A percentile compares a stretch with the other conserved stretches of the same genome.
Evolutionary conservation across 2,329 filamentous ascomycete species (phyloP).

Genomic region (Plenodomus biglobosus): DNA sequence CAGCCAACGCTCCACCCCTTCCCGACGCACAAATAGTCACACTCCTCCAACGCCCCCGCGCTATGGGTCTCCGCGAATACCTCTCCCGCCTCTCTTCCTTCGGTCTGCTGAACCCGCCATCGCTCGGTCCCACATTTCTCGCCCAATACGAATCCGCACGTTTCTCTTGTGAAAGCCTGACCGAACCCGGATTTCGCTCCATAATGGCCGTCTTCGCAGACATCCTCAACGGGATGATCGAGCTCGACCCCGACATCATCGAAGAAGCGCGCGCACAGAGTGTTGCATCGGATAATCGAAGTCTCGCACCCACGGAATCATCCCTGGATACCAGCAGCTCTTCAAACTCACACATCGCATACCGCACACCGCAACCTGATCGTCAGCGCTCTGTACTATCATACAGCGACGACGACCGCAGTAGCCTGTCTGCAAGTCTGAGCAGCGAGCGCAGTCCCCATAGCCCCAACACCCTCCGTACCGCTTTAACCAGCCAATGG

Average conservation of each 20-base stretch:
- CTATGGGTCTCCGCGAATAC: constrained; percentile 79
- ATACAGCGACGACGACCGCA: constrained; percentile 12
- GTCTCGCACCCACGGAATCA: constrained; percentile 38
- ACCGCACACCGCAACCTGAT: constrained; percentile 32
- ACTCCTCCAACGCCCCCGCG: constrained; percentile 68
- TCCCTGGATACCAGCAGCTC: constrained; percentile 18
- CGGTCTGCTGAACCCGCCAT: constrained; percentile 60
- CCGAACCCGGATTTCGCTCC: constrained; percentile 69
- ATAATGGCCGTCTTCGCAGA: constrained; percentile 86
- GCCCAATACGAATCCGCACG: constrained; percentile 78
- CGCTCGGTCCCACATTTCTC: constrained; percentile 64
- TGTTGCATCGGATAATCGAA: constrained; percentile 33
- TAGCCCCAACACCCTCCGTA: constrained; percentile 35
- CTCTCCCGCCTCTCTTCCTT: constrained; percentile 69
- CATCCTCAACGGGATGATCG: constrained; percentile 73
- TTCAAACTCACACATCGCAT: constrained; percentile 27
- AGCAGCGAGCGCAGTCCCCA: constrained; percentile 16
- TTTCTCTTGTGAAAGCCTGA: constrained; percentile 72
- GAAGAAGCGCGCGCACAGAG: constrained; percentile 42
- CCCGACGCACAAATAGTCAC: constrained; percentile 69
- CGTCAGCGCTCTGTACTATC: constrained; percentile 24
- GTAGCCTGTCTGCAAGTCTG: background rate
- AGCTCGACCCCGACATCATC: constrained; percentile 60
- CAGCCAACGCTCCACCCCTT: constrained; percentile 34
- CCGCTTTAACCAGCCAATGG: constrained; percentile 30